Evolutionary conservation across 176 grass and related monocot genomes (phyloP), one percentile per base, ranked within the genome.

Genomic region (Triticum monococcum): DNA sequence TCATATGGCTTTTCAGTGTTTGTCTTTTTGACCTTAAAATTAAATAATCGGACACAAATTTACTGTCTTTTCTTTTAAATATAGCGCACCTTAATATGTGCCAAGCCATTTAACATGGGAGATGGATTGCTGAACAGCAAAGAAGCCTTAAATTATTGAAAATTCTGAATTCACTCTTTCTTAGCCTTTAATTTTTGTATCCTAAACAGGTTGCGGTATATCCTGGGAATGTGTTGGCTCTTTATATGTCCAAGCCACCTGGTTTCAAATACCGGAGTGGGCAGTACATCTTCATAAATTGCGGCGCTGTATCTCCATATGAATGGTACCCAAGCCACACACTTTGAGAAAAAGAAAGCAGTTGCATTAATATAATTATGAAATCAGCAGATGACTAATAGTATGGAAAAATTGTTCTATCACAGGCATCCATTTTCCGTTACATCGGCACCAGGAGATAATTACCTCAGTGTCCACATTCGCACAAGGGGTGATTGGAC

Each of bases 401-500:
- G 62, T 80, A 71, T 2, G 17, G 25, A 69, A 85, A 85, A 22
- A 69, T 14, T 63, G 16, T 28, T 83, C 64, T 64, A 13, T 66
- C 45, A 25, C 75, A 98, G 96, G 96, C 96, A 98, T 31, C 96
- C 96, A 64, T 98, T 98, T 91, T 98, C 96, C 18, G 93, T 98
- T 80, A 98, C 96, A 74, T 98, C 96, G 20, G 96, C 96, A 37
- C 96, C 93, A 8, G 87, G 87, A 83, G 96, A 98, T 81, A 86
- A 94, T 78, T 98, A 94, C 87, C 86, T 98, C 71, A 98, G 96
- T 69, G 91, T 98, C 20, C 96, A 98, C 80, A 98, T 98, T 82
- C 93, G 96, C 88, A 98, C 96, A 57, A 86, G 91, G 77, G 96
- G 96, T 61, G 96, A 98, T 67, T 98, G 96, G 96, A 98, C 96